Percentiles rank a stretch among this genome's conserved stretches.
Evolutionary conservation across 257 asterid species (phyloP).

Genomic region (Coffea eugenioides): DNA sequence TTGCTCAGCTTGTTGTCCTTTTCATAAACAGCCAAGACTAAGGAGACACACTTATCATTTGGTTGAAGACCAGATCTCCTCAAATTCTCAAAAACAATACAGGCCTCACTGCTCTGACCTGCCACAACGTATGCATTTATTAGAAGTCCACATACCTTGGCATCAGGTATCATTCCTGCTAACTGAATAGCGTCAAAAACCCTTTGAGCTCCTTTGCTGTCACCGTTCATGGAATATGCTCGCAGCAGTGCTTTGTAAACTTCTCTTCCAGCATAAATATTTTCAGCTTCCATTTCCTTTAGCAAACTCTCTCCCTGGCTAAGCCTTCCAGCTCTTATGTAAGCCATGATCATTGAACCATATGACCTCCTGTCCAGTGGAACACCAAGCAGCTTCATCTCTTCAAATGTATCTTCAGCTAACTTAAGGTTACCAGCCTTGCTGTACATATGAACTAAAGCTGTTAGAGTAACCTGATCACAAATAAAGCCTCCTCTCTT

Average conservation of each 20-base stretch:
- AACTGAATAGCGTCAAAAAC: conserved; percentile 69
- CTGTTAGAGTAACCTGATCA: conserved; percentile 79
- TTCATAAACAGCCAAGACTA: conserved; percentile 58
- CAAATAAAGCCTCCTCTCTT: conserved; percentile 58
- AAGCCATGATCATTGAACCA: conserved; percentile 92
- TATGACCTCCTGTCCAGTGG: conserved; percentile 74
- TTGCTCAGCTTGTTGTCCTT: conserved; percentile 59
- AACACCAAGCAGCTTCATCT: conserved; percentile 77
- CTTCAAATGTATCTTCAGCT: conserved; percentile 66
- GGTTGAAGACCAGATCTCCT: conserved; percentile 58
- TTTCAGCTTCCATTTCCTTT: conserved; percentile 67
- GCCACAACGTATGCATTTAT: conserved; percentile 69
- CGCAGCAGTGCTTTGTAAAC: conserved; percentile 84
- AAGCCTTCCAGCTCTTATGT: conserved; percentile 66
- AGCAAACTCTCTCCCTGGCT: conserved; percentile 52
- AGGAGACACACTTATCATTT: conserved; percentile 73
- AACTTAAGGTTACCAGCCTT: conserved; percentile 68
- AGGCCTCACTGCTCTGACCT: conserved; percentile 61
- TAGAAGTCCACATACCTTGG: conserved; percentile 69
- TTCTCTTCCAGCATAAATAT: conserved; percentile 71
- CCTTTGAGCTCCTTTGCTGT: conserved; percentile 71
- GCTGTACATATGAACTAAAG: conserved; percentile 86
- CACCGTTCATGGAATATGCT: conserved; percentile 76
- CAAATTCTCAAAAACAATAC: conserved; percentile 67
- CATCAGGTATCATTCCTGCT: conserved; percentile 75